Conservation (phyloP, 176 grass and related monocot species). For the Hsuehochloa calcarea region DNA sequence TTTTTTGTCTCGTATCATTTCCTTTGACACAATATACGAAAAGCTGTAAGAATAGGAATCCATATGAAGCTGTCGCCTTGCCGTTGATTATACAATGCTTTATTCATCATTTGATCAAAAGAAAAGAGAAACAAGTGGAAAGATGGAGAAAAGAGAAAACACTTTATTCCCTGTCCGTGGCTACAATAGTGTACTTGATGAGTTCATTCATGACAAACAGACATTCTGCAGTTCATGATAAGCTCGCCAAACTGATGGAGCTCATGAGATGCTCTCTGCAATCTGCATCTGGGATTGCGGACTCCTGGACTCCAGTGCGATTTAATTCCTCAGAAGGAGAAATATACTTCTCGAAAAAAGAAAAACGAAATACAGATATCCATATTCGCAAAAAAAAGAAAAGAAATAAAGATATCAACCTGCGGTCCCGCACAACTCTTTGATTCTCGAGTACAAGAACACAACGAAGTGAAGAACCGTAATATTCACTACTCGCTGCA, state of each 20-base stretch:
- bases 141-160: not conserved
- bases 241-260: not conserved
- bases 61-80: not conserved
- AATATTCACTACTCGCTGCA: constrained; percentile 5
- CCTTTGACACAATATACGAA: constrained; percentile 10
- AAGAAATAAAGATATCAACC: not conserved
- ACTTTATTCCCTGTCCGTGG: constrained; percentile 29
- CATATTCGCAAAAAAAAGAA: no score
- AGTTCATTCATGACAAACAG: constrained; percentile 2
- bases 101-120: constrained; percentile 7
- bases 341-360: not conserved
- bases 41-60: constrained; percentile 15
- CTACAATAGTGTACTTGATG: not conserved
- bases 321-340: not conserved
- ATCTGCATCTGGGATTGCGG: not conserved
- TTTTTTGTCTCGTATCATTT: constrained; percentile 17
- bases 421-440: not conserved
- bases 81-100: constrained; percentile 23
- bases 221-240: constrained; percentile 5
- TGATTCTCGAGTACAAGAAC: not conserved
- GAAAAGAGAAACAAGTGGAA: not conserved
- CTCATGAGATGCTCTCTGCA: constrained; percentile 12
- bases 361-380: no score
- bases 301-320: not conserved
- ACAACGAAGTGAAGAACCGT: not conserved